Conservation (phyloP, 345 rosid species). For the Rhizophora mangle region DNA sequence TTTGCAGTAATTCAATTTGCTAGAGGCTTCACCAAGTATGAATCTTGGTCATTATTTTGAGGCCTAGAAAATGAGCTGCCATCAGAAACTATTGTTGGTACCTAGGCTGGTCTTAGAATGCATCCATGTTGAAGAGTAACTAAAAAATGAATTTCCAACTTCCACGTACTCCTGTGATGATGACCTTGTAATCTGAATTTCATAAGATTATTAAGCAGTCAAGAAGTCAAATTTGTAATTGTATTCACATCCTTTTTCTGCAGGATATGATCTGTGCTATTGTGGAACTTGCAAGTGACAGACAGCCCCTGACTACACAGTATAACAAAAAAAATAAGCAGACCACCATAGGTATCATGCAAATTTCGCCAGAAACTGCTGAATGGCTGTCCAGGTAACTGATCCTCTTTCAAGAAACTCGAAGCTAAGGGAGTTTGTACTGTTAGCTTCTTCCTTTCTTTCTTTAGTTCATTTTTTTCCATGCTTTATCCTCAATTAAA, state of each 20-base stretch:
- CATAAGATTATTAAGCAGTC: not conserved
- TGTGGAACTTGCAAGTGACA: conserved; percentile 89
- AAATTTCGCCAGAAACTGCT: conserved; percentile 63
- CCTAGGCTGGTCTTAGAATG: not conserved
- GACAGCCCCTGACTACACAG: conserved; percentile 61
- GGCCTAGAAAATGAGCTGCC: not conserved
- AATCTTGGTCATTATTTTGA: not conserved
- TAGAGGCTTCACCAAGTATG: not conserved
- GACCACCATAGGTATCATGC: conserved; percentile 72
- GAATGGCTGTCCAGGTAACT: conserved; percentile 64
- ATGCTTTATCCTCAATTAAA: not conserved
- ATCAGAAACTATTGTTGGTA: not conserved
- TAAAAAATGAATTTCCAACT: not conserved
- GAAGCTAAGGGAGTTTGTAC: not conserved
- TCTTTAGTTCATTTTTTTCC: not conserved
- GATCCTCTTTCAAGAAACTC: conserved; percentile 10
- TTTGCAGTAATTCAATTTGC: no score
- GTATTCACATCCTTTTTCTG: conserved; percentile 19
- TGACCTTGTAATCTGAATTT: not conserved
- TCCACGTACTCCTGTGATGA: not conserved
- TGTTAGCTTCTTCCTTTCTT: conserved; percentile 2
- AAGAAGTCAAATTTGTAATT: not conserved
- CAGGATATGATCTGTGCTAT: conserved; percentile 89
- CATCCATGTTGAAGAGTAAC: not conserved
- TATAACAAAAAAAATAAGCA: conserved; percentile 70